Base-by-base conservation (phyloP, 352 stramenopile species). In the Globisporangium uncinulatum region DNA sequence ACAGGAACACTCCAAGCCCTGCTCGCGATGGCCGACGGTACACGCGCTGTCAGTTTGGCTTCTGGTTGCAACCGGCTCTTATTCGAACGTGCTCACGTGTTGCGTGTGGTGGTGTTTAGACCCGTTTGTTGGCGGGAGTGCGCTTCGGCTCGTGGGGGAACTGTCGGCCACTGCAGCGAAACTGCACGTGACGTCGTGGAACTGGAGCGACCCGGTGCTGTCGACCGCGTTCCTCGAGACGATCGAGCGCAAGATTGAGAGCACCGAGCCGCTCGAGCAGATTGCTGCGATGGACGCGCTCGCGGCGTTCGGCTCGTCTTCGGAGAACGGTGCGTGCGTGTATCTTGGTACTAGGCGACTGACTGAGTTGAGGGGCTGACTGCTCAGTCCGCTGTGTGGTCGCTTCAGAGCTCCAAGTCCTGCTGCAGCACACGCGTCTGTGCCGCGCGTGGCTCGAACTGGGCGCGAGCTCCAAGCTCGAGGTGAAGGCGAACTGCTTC, bases 271-370 rank as follows among this genome's bases (percentile, higher is more conserved):
- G 17, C 66, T 89, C 9, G 70, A 94, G 62, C 76, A 92, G 48
- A 91, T 94, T 54, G 86, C 86, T 32, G 86, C 79, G 10, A 92
- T 92, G 82, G 86, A 95, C 46, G 83, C 81, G 8, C 66, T 93
- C 34, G 81, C 81, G 56, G 82, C 79, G 2, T 95, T 93, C 54
- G 81, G 71, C 11, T 88, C 75, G 6, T 86, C 85, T 4, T 92
- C 85, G 2, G 77, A 89, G 29, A 88, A 90, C 78, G 85, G 84
- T 94, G 34, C 44, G 59, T n/a, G 34, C 34, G 19, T 9, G 11
- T 37, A 36, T 44, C 9, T 15, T 42, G 34, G 7, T 29, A 24
- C 10, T 19, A 50, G 17, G 8, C 42, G 32, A 31, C n/a, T 52
- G 15, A 29, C 29, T 29, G 9, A 2, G 5, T 57, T 20, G 44